A percentile compares a stretch with the other conserved stretches of the same genome.
These are phyloP conservation scores for Buxus sempervirens DNA, from an alignment of 164 flowering plant species.

Conservation along the genomic window DNA sequence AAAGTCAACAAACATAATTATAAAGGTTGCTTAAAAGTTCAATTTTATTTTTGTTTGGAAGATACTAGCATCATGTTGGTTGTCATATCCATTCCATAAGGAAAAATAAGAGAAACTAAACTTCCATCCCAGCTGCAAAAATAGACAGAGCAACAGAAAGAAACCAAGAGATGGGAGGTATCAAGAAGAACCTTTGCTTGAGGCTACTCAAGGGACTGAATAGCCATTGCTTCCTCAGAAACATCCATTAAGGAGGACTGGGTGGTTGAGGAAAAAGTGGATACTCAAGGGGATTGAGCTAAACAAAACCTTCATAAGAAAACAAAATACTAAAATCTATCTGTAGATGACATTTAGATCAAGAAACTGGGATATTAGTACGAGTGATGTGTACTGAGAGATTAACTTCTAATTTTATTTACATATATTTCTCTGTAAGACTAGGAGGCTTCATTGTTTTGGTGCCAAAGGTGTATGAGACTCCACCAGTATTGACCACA, in stretches of 20 bases:
- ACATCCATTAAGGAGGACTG: too few species aligned
- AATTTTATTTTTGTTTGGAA: background rate
- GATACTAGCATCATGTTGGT: background rate
- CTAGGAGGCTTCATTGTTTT: conserved; percentile 26
- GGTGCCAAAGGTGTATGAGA: conserved; percentile 54
- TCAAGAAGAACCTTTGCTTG: too few species aligned
- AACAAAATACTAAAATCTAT: background rate
- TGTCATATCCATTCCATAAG: conserved; percentile 25
- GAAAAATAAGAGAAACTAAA: conserved; percentile 3
- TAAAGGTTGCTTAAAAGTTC: conserved; percentile 2
- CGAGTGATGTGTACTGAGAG: conserved; percentile 13
- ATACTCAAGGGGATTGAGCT: background rate
- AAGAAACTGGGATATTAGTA: background rate
- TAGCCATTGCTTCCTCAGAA: background rate
- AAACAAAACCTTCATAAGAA: background rate
- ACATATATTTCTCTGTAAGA: conserved; percentile 3
- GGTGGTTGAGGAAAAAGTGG: too few species aligned
- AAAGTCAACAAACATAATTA: background rate
- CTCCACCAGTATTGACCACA: conserved; percentile 95
- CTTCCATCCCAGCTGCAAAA: conserved; percentile 33
- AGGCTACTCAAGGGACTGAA: too few species aligned
- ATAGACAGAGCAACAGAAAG: conserved; percentile 35
- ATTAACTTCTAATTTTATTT: conserved; percentile 2
- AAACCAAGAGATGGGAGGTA: background rate
- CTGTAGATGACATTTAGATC: background rate